Base-by-base conservation (phyloP, 805 yeast species). In the Lipomyces yamadae region DNA sequence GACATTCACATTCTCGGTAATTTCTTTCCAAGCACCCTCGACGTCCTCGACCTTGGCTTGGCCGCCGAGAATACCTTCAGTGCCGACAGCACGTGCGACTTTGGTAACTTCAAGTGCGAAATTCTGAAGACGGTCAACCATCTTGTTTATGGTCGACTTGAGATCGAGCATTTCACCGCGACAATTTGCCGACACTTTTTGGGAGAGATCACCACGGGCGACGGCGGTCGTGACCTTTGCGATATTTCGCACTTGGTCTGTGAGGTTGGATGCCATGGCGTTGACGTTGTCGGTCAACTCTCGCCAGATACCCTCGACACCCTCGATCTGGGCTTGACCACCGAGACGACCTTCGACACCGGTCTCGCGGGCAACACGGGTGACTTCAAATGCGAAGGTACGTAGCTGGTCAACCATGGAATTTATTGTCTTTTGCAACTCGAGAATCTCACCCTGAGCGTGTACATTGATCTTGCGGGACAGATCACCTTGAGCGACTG, bases 291-390 rank as follows among this genome's bases (percentile, higher is more conserved):
- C 97, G 1, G 96, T 88, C 56, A 91, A 82, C 74, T 89, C 93
- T 74, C 88, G 87, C 97, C 97, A 91, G 65, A 90, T 90, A 63
- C 97, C 97, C 71, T 88, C 90, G 34, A 90, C 93, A 66, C 87
- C 88, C 65, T 85, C 87, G 64, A 89, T 88, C 67, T 86, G 84
- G 1, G 96, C 96, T 76, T 91, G 97, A 7, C 97, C 97, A 62
- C 97, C 97, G 62, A 91, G 81, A 60, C 91, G 84, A 69, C 97
- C 97, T 72, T 90, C 90, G 18, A 91, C 96, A 76, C 97, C 97
- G 30, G 92, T 92, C 77, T 91, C 96, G 66, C 95, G 82, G 1
- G 96, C 94, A 11, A 91, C 96, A 68, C 92, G 85, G 1, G 94
- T 87, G 48, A 91, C 96, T 77, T 91, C 96, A 72, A 89, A 88